These are phyloP conservation scores for Talaromyces borbonicus DNA, from an alignment of 495 filamentous ascomycete genomes.

Conservation along the genomic window DNA sequence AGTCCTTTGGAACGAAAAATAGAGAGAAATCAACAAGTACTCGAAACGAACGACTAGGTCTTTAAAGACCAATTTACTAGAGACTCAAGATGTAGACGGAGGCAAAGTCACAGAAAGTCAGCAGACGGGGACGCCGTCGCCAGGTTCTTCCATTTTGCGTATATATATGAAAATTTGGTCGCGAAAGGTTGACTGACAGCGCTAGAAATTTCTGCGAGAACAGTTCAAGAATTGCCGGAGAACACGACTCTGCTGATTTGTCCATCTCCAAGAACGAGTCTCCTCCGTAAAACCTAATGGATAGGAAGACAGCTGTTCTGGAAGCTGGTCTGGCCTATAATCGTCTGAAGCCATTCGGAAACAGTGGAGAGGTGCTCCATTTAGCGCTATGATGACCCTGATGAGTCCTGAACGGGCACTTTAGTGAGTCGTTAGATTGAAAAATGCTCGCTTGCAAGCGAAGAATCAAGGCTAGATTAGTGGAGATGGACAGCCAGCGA, in stretches of 20 bases:
- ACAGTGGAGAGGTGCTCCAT: background rate
- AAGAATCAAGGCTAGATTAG: background rate
- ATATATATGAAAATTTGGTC: background rate
- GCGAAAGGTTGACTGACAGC: background rate
- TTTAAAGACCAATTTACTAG: constrained; percentile 1
- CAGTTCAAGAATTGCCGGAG: background rate
- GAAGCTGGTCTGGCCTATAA: background rate
- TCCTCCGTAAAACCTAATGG: background rate
- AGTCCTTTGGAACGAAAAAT: background rate
- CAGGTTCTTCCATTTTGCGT: background rate
- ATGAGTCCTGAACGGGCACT: background rate
- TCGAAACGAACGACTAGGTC: background rate
- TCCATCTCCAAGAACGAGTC: background rate
- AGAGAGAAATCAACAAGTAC: background rate
- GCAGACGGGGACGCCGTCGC: background rate
- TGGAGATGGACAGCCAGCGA: background rate
- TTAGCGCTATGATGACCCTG: background rate
- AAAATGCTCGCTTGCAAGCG: background rate
- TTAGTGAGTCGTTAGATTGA: background rate
- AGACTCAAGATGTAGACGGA: background rate
- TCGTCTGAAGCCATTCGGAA: background rate
- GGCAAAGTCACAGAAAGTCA: background rate
- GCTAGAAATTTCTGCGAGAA: background rate
- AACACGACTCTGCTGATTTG: background rate
- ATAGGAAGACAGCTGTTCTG: background rate